Conservation (phyloP, 139 green algal genomes). For the Chara braunii region DNA sequence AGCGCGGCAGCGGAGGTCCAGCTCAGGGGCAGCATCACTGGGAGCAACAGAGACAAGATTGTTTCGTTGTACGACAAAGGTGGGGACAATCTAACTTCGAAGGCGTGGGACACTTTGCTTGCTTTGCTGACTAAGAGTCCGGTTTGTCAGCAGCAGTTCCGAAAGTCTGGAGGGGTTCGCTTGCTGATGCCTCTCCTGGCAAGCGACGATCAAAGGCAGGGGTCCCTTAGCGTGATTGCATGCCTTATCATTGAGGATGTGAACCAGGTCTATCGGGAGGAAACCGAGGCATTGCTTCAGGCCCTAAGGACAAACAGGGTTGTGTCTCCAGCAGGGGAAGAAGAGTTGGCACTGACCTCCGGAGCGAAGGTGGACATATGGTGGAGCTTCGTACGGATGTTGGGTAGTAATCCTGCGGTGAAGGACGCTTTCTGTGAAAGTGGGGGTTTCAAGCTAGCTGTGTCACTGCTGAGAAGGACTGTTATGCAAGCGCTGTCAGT, state of each 20-base stretch:
- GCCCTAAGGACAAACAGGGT: constrained; percentile 17
- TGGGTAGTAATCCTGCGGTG: constrained; percentile 1
- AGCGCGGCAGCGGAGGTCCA: too few species aligned
- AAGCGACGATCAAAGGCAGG: not conserved
- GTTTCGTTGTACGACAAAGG: too few species aligned
- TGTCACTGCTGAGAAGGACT: constrained; percentile 24
- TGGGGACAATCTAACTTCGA: too few species aligned
- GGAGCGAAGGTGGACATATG: too few species aligned
- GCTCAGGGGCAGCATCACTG: too few species aligned
- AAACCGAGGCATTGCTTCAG: constrained; percentile 23
- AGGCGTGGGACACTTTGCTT: constrained; percentile 25
- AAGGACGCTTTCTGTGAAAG: constrained; percentile 17
- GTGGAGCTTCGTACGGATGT: too few species aligned
- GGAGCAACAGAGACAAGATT: too few species aligned
- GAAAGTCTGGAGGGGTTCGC: constrained; percentile 6
- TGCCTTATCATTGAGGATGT: constrained; percentile 29
- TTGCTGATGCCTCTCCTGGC: constrained; percentile 28
- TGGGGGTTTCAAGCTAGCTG: constrained; percentile 17
- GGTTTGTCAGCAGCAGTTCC: constrained; percentile 12
- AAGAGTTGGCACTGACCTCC: too few species aligned
- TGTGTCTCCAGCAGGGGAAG: too few species aligned
- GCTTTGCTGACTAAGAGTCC: constrained; percentile 7
- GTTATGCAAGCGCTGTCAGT: too few species aligned
- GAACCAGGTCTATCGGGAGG: constrained; percentile 2
- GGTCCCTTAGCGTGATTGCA: constrained; percentile 8